Evolutionary conservation across 164 flowering plant genomes (phyloP).

Genomic region (Chimonanthus salicifolius): DNA sequence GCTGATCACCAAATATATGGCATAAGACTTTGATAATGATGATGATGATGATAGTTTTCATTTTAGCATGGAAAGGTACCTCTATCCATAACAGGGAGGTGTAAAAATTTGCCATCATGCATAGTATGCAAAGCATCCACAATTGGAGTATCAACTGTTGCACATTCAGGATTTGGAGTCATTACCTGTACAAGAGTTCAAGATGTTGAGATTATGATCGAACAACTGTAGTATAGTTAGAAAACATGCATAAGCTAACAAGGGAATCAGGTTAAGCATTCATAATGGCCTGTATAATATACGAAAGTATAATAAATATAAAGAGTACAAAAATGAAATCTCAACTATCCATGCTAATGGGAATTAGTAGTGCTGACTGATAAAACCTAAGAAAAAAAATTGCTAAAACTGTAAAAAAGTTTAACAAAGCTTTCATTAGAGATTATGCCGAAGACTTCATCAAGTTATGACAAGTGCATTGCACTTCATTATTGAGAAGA

Average conservation of each 20-base stretch:
- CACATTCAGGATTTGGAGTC: constrained; percentile 99
- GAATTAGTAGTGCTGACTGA: too few relatives aligned
- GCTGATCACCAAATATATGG: too few relatives aligned
- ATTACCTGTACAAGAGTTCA: constrained; percentile 57
- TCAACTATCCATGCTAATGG: too few relatives aligned
- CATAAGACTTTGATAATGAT: not conserved
- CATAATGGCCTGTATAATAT: too few relatives aligned
- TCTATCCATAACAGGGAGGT: constrained; percentile 88
- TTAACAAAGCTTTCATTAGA: too few relatives aligned
- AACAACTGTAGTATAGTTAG: not conserved
- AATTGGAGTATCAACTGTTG: constrained; percentile 86
- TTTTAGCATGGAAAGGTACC: constrained; percentile 34
- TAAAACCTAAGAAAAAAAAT: too few relatives aligned
- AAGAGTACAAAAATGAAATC: too few relatives aligned
- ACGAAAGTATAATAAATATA: not conserved
- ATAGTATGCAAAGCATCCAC: constrained; percentile 96
- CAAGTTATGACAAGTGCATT: too few relatives aligned
- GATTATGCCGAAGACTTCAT: too few relatives aligned
- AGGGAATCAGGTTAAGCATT: not conserved
- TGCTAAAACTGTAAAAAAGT: too few relatives aligned
- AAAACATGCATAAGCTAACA: not conserved
- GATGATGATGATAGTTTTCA: not conserved
- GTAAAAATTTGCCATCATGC: constrained; percentile 98
- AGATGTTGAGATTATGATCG: constrained; percentile 1
- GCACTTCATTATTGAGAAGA: too few relatives aligned